Conservation (phyloP, 106 monocot genomes). For the Xerophyta viscosa region DNA sequence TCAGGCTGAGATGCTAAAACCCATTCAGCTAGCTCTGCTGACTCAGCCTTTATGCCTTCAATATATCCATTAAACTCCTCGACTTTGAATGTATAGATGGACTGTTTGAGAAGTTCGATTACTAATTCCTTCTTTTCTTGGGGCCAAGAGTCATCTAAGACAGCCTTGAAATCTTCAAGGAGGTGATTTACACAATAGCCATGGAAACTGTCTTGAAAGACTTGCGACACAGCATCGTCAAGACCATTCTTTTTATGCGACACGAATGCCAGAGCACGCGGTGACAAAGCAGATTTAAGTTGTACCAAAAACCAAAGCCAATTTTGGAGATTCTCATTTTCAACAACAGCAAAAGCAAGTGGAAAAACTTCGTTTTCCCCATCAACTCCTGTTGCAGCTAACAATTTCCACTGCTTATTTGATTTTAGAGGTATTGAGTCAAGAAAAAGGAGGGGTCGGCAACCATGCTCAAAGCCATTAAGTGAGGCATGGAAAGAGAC, state of each 20-base stretch:
- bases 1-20: conserved; percentile 64
- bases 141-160: conserved; percentile 60
- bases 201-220: conserved; percentile 59
- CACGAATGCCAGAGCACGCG: conserved; percentile 55
- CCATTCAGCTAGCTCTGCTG: conserved; percentile 75
- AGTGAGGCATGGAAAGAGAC: conserved; percentile 7
- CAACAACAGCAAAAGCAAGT: conserved; percentile 7
- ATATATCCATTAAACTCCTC: conserved; percentile 76
- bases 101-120: conserved; percentile 34
- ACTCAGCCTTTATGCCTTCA: conserved; percentile 57
- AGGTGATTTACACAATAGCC: conserved; percentile 55
- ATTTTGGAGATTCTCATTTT: conserved; percentile 16
- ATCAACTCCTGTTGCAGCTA: conserved; percentile 5
- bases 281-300: conserved; percentile 55
- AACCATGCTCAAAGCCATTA: conserved; percentile 11
- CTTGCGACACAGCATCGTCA: conserved; percentile 32
- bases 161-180: conserved; percentile 62
- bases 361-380: conserved; percentile 3
- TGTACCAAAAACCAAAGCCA: conserved; percentile 90
- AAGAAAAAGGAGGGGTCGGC: conserved; percentile 8
- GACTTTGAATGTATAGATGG: conserved; percentile 56
- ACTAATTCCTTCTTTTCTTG: conserved; percentile 46
- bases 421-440: conserved; percentile 5
- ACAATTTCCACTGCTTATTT: conserved; percentile 9
- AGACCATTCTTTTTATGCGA: conserved; percentile 60